phyloP scores from a whole-genome alignment of 768 basidiomycete species.

The Podaxis sp. region DNA sequence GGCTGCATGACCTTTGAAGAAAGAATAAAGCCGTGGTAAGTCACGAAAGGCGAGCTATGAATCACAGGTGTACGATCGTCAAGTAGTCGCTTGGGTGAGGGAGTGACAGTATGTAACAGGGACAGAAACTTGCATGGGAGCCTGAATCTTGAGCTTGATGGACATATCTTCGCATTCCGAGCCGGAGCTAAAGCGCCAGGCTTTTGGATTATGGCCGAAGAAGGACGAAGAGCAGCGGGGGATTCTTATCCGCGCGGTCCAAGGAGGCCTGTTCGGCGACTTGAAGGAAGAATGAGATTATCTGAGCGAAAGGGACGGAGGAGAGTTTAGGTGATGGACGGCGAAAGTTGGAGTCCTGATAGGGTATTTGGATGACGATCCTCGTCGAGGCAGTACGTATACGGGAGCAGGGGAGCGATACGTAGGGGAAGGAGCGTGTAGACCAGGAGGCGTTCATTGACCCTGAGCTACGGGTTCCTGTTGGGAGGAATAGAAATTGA shows the following conservation, averaged over 20 bases:
- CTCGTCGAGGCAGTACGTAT: constrained; percentile 8
- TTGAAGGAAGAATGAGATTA: constrained; percentile 15
- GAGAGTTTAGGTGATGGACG: constrained; percentile 12
- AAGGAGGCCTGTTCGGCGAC: constrained; percentile 20
- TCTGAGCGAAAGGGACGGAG: constrained; percentile 12
- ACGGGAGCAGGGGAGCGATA: background rate
- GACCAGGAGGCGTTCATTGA: constrained; percentile 9
- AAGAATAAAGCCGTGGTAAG: background rate
- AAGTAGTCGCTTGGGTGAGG: background rate
- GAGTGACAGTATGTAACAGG: constrained; percentile 2
- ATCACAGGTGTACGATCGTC: background rate
- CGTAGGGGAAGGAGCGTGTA: background rate
- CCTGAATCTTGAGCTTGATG: constrained; percentile 12
- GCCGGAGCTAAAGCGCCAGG: constrained; percentile 22
- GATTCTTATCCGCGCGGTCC: constrained; percentile 21
- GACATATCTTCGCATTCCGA: constrained; percentile 9
- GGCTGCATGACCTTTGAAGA: no score
- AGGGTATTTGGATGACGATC: constrained; percentile 13
- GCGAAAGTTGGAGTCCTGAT: constrained; percentile 10
- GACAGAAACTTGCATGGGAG: constrained; percentile 3
- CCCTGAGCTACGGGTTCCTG: background rate
- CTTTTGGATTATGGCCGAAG: constrained; percentile 9
- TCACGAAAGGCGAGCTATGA: background rate
- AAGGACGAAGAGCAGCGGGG: background rate
- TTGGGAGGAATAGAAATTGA: background rate